Evolutionary conservation across 441 rosid species (phyloP).

Genomic region (Populus hybrid): DNA sequence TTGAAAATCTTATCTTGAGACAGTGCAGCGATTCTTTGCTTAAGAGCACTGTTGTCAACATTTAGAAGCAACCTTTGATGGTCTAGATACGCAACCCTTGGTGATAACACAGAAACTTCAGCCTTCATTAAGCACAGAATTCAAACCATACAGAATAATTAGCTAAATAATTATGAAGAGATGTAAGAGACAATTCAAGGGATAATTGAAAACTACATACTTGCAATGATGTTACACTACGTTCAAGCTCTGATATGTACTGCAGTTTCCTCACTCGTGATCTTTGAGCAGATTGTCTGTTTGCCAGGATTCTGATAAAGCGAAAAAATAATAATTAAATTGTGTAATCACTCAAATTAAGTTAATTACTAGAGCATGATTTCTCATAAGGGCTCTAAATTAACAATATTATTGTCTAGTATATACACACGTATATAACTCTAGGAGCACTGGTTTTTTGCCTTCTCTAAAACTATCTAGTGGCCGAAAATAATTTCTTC

Average conservation of each 20-base stretch:
- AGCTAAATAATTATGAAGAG: neutral
- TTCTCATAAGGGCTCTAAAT: neutral
- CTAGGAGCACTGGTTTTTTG: neutral
- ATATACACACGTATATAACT: neutral
- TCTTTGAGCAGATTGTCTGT: conserved; percentile 71
- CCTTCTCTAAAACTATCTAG: neutral
- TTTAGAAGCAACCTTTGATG: conserved; percentile 61
- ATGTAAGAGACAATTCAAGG: neutral
- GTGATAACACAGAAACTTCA: conserved; percentile 67
- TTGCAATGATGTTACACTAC: conserved; percentile 57
- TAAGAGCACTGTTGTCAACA: conserved; percentile 63
- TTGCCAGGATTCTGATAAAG: conserved; percentile 55
- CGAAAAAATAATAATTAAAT: neutral
- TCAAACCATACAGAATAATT: neutral
- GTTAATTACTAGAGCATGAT: neutral
- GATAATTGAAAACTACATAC: conserved; percentile 22
- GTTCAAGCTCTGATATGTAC: conserved; percentile 70
- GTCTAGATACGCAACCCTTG: conserved; percentile 68
- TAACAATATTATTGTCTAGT: neutral
- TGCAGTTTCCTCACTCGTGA: conserved; percentile 73
- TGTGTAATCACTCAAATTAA: too few species aligned
- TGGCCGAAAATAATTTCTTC: neutral
- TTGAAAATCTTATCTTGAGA: conserved; percentile 76
- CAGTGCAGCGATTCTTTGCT: conserved; percentile 71
- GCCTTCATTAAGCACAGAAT: conserved; percentile 25